Evolutionary conservation across 2,329 filamentous ascomycete species (phyloP), one percentile per base, ranked within the genome.

Genomic region (Cyphellophora attinorum): DNA sequence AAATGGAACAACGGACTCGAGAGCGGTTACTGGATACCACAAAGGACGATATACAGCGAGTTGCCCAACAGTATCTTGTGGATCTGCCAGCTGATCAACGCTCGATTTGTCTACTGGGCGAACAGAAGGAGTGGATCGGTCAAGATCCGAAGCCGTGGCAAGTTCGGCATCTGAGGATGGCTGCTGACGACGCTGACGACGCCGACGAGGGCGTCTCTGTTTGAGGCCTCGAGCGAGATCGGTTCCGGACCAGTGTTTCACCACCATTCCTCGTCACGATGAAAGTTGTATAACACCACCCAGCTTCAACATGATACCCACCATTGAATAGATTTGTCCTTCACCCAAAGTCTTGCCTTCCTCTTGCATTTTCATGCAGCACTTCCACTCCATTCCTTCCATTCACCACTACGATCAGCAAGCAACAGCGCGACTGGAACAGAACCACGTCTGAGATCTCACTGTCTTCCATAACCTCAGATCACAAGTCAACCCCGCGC

Each of bases 1-100:
- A 85, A 50, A 94, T 96, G 86, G 79, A 82, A 53, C 86, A 95
- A 62, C 72, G 66, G 50, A 78, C 85, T 56, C 72, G 91, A 48
- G 83, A 91, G 59, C 78, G 81, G 52, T 68, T 98, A 38, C 70
- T 98, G 3, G 89, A 95, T 55, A 88, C 95, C 25, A 84, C 74
- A 3, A 78, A 76, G 42, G 74, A 81, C 44, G 79, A 94, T 49
- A 82, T 98, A 6, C 78, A 79, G 42, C 70, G 79, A 27, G 88
- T 79, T 10, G 91, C 91, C 1, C 79, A 94, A 50, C 74, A 76
- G 49, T 93, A 86, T 55, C 66, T 94, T 11, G 79, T 93, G 17
- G 74, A 85, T 29, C 68, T 68, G 4, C 62, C 81, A 6, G 68
- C 69, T 13, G 72, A 70, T 36, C 62, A 68, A 23, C 60, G 76